Conservation (phyloP, 2,329 filamentous ascomycete species). For the Microcera coccophila region DNA sequence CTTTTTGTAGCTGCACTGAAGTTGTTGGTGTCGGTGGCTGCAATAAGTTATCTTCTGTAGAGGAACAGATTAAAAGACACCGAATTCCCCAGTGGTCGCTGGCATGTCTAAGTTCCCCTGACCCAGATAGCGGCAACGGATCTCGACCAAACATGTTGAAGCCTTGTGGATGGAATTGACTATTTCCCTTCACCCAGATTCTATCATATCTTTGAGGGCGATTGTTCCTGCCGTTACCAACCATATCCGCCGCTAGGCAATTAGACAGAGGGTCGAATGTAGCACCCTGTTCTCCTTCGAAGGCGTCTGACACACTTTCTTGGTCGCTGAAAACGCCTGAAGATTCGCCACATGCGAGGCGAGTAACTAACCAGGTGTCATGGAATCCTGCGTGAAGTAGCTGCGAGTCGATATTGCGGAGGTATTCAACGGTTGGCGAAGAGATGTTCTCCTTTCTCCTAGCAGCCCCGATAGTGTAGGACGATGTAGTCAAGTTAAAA, state of each 20-base stretch:
- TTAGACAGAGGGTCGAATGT: constrained; percentile 62
- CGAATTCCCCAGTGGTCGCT: constrained; percentile 60
- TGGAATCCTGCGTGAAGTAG: constrained; percentile 45
- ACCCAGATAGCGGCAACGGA: constrained; percentile 1
- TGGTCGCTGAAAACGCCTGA: constrained; percentile 23
- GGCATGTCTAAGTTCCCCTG: constrained; percentile 26
- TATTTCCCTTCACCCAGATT: constrained; percentile 47
- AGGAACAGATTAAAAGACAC: constrained; percentile 34
- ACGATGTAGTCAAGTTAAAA: constrained; percentile 61
- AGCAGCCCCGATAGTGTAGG: constrained; percentile 51
- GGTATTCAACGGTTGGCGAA: constrained; percentile 38
- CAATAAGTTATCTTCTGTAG: constrained; percentile 1
- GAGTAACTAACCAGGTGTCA: constrained; percentile 50
- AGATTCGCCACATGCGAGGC: constrained; percentile 41
- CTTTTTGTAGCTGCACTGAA: constrained; percentile 30
- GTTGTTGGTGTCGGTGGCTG: constrained; percentile 5
- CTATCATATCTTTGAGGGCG: constrained; percentile 64
- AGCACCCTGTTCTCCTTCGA: constrained; percentile 59
- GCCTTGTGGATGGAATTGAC: constrained; percentile 34
- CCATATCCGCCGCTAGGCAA: constrained; percentile 48
- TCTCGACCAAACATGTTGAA: constrained; percentile 57
- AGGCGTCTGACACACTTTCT: constrained; percentile 34
- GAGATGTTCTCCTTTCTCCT: constrained; percentile 53
- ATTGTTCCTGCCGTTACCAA: constrained; percentile 44
- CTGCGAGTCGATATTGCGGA: constrained; percentile 45